Base-by-base conservation (phyloP, 495 filamentous ascomycete species). In the Neurospora sp. region DNA sequence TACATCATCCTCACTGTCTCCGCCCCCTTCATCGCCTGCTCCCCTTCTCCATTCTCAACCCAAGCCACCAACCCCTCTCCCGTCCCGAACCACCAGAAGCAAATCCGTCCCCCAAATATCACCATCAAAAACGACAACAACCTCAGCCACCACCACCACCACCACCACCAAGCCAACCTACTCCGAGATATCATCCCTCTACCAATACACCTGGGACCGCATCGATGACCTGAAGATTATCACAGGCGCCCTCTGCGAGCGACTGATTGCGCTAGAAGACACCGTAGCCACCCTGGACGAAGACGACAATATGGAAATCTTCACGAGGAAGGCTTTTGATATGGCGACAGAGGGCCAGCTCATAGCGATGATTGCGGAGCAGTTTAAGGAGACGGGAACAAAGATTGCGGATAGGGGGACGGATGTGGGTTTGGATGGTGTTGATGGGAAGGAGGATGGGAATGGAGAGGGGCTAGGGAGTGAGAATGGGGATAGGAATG, bases 1-100 rank as follows among this genome's bases (percentile, higher is more conserved):
- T 60, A 14, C 5, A 27, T 60, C 72, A 69, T 49, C 20, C 71
- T 69, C 62, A 75, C 70, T 35, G n/a, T 23, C 23, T 14, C 10
- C 2, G 3, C 73, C 62, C 71, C 60, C 74, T 44, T 77, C 70
- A 46, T 70, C 72, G 54, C 76, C 73, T 78, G 62, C 49, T 73
- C 71, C 70, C 77, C 72, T 76, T 74, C 40, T 74, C 77, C 54
- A 60, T 70, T 74, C 73, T 71, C 70, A 69, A 72, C 20, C 72
- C 72, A 72, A 75, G 66, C 76, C 71, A 75, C 49, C 49, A 27
- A 20, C 37, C n/a, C 40, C 14, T 16, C 39, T 35, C 20, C 18
- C 16, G 27, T 0, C 27, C 16, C 46, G 9, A 37, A 11, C 7
- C 20, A n/a, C 20, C 8, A 18, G 27, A 1, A 66, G 31, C 6